Base-by-base conservation (phyloP, 805 yeast genomes). In the Starmerella ratchasimensis region DNA sequence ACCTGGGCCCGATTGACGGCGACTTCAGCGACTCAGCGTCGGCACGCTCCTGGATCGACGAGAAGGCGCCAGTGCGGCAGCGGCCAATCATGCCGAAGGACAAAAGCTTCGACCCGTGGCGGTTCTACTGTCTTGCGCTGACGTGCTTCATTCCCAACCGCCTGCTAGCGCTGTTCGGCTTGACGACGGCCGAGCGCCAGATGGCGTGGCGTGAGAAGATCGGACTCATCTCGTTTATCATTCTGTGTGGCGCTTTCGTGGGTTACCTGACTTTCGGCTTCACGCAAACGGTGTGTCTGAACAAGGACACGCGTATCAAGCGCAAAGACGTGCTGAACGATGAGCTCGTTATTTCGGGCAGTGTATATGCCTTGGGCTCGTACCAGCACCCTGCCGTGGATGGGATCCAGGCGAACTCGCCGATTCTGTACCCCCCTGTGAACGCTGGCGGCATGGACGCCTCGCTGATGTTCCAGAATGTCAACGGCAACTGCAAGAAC, bases 171-270 rank as follows among this genome's bases (percentile, higher is more conserved):
- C 57, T 80, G 31, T 79, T 73, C 58, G 97, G 97, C 3, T 68
- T 88, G 69, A 69, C 70, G 24, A 74, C 79, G 16, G 72, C 74
- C 48, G 86, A 76, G 31, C 72, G 94, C 42, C 96, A 86, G 55
- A 73, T 74, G 65, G 97, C 97, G 0, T 90, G 98, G 98, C 71
- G 98, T 53, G 98, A 90, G 54, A 88, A 88, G 54, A 79, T 86
- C 38, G 97, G 83, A 1, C 65, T 90, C 31, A 65, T 88, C 31
- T 68, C 90, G 1, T 67, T 84, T 38, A 84, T 88, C 49, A 46
- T 78, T 15, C 68, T 69, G 48, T 61, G 80, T 32, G 96, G 90
- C 38, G 73, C 81, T 0, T 56, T 79, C 36, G 79, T 84, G 28
- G 95, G 93, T 1, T 90, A 68, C 55, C 64, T 88, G 48, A 83